Base-by-base conservation (phyloP, 2,329 filamentous ascomycete species). In the Hypocrella siamensis region DNA sequence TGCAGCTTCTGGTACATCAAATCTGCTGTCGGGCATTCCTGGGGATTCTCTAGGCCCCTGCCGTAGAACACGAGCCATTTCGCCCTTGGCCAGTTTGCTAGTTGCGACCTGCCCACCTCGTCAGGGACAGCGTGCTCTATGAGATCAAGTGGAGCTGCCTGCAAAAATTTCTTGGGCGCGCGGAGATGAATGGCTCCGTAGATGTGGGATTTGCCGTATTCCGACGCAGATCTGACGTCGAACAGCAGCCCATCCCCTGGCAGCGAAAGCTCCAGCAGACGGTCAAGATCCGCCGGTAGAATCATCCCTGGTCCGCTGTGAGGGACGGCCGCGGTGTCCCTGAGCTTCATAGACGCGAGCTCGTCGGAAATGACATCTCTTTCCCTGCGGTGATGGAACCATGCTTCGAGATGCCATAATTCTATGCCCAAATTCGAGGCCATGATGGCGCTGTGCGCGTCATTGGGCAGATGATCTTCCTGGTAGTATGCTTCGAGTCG, bases 351-450 rank as follows among this genome's bases (percentile, higher is more conserved):
- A 24, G 49, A 57, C 22, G 62, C 61, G 5, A 68, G 48, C 30
- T 58, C 60, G 37, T 55, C 53, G 3, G 52, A 53, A 19, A 64
- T 57, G 14, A 54, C 47, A 37, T 68, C 63, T 30, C 58, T 58
- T 31, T 68, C 58, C 19, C 64, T 57, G 15, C 65, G 61, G 36
- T 68, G 62, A 36, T 65, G 58, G 42, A 70, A 70, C 67, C 67
- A 72, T 33, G 66, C 57, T 35, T 67, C 57, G 18, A 72, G 56
- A 38, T 70, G 62, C 30, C 53, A 49, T 3, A 58, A 55, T 34
- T 70, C 64, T 17, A 68, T 60, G 11, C 63, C 63, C 3, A 70
- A 47, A 26, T 63, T 70, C 1, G 67, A 70, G 8, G 67, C 65
- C 26, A 70, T 51, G 42, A 68, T 64, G 26, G 65, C 65, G 22